Base-by-base conservation (phyloP, 1,284 basidiomycete genomes). In the Paramarasmius palmivorus region DNA sequence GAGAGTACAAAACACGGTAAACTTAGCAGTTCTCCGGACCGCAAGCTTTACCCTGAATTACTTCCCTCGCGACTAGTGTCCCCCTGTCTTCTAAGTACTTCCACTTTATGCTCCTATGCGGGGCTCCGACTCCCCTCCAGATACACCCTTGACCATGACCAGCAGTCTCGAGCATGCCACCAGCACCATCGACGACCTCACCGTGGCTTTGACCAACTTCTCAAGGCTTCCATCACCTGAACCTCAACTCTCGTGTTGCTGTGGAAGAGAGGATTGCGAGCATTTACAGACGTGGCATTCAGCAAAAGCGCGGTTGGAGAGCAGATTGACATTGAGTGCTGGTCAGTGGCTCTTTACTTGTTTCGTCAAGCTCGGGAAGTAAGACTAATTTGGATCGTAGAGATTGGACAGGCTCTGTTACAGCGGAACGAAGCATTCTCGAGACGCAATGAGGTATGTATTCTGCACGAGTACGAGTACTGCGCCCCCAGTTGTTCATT, bases 341-440 rank as follows among this genome's bases (percentile, higher is more conserved):
- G 91, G 92, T 93, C 65, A 57, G 84, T 77, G 20, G 17, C 49
- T 35, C 35, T 39, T 54, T 34, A 38, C 41, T 32, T 25, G 17
- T 50, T 17, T 47, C 22, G 19, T 26, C 29, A 25, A 19, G 19
- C n/a, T n/a, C 7, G 7, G 15, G 6, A 25, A 20, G 22, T 17
- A 23, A 45, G 19, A 53, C 34, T 32, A 6, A 39, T 49, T 55
- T 23, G 46, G 19, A 47, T 49, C 49, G 22, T 61, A 93, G 94
- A 97, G 75, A 89, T 98, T 45, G 95, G 95, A 1, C 92, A 94
- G 69, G 94, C 94, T 1, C 73, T 98, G 42, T 70, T 98, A 46
- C 85, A 90, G 64, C 79, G 89, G 57, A 93, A 95, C 67, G 94
- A 96, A 70, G 90, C 88, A 3, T 90, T 91, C 67, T 81, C 94